Base-by-base conservation (phyloP, 2,329 filamentous ascomycete species). In the Colletotrichum coccodes region DNA sequence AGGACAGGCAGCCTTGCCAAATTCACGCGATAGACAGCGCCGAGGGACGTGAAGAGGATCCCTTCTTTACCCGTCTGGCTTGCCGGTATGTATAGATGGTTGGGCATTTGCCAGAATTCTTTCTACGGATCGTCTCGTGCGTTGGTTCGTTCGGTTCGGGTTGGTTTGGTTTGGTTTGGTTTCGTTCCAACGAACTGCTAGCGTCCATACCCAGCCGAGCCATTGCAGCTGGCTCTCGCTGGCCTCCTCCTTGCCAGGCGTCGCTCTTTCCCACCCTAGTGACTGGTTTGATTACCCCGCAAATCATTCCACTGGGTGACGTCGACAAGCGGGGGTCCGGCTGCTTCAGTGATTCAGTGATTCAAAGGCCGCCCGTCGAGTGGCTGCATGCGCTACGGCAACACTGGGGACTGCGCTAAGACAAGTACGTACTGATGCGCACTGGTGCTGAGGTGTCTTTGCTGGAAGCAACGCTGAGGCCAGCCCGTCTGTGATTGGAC, bases 241-340 rank as follows among this genome's bases (percentile, higher is more conserved):
- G 16, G 8, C 9, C 21, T 32, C 28, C 28, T 6, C 18, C 46
- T 59, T 47, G 14, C 46, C 23, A 53, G 54, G 54, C 53, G 67
- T 68, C 64, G 64, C 58, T 63, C 61, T 49, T 66, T 53, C 50
- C 57, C 32, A 32, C 32, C 56, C 40, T 64, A 54, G 61, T 44
- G 56, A 34, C 44, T 47, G 34, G 34, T 60, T 47, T 54, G 26
- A 28, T 66, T 71, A 70, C 69, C 69, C 69, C 69, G 69, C 69
- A 71, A 60, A 60, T 60, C 46, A 28, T 69, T 68, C 52, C 38
- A 50, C 58, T 71, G 49, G 68, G 65, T 71, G 69, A 71, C 69
- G 69, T 71, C 66, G 56, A 46, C 60, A 71, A 40, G 65, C 56
- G 50, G 57, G 67, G 67, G 57, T 60, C 42, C 52, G 34, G 49